Evolutionary conservation across 2,329 filamentous ascomycete species (phyloP).

Genomic region (Cladosporium sp.): DNA sequence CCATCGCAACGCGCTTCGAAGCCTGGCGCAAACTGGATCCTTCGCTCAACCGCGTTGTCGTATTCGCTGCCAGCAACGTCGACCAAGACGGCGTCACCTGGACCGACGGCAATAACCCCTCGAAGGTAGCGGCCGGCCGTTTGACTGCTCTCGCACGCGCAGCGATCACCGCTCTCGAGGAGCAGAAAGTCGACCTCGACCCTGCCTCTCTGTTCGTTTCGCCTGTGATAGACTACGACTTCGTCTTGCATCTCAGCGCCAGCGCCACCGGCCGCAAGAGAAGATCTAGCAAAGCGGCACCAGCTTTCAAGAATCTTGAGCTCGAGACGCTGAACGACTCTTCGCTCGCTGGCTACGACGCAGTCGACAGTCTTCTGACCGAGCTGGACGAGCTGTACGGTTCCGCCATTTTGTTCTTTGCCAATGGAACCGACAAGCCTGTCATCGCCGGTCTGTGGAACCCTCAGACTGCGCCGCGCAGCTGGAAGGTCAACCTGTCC

Average conservation of each 20-base stretch:
- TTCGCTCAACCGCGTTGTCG: slow-evolving; percentile 73
- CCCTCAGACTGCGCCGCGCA: slow-evolving; percentile 50
- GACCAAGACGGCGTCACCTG: slow-evolving; percentile 76
- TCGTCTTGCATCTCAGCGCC: slow-evolving; percentile 68
- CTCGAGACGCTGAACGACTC: slow-evolving; percentile 45
- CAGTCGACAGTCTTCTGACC: slow-evolving; percentile 58
- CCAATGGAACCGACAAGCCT: slow-evolving; percentile 56
- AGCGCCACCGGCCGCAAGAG: slow-evolving; percentile 36
- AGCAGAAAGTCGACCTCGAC: slow-evolving; percentile 34
- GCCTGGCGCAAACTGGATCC: slow-evolving; percentile 87
- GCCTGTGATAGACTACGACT: slow-evolving; percentile 74
- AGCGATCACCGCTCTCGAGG: slow-evolving; percentile 56
- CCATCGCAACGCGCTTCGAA: slow-evolving; percentile 67
- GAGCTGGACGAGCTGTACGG: slow-evolving; percentile 67
- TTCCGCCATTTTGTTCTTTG: slow-evolving; percentile 74
- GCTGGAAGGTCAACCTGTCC: slow-evolving; percentile 67
- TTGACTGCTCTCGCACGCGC: slow-evolving; percentile 79
- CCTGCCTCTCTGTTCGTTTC: slow-evolving; percentile 65
- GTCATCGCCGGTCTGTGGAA: slow-evolving; percentile 64
- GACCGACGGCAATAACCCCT: slow-evolving; percentile 65
- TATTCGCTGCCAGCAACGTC: slow-evolving; percentile 77
- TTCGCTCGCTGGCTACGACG: slow-evolving; percentile 53
- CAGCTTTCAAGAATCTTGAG: slow-evolving; percentile 77
- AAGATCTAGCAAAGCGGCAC: slow-evolving; percentile 39
- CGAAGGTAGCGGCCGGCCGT: slow-evolving; percentile 77